Conservation (phyloP, 139 green algal species). For the Protoeuglena noctilucae region DNA sequence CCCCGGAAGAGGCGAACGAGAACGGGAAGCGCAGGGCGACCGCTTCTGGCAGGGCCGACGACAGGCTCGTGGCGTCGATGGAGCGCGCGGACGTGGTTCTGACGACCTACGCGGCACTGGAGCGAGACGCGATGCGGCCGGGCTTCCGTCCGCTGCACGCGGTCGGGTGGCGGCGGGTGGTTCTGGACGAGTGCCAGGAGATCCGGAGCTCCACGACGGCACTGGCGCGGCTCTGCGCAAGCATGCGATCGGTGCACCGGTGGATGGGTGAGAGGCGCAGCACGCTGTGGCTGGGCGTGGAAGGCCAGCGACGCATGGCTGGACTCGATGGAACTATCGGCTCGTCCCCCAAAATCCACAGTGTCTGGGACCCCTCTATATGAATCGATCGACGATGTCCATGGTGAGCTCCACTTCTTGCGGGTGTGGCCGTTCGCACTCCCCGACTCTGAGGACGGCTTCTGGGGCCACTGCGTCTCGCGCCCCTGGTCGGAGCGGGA, state of each 20-base stretch:
- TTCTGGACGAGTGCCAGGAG: conserved; percentile 5
- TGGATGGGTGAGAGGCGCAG: no score
- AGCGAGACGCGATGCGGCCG: not conserved
- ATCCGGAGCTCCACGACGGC: not conserved
- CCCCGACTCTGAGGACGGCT: not conserved
- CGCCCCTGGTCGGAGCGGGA: not conserved
- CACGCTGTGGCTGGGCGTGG: no score
- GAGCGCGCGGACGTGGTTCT: not conserved
- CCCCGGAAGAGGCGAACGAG: no score
- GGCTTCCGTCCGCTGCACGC: not conserved
- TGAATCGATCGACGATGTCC: not conserved
- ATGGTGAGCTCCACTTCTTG: conserved; percentile 3
- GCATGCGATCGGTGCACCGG: not conserved
- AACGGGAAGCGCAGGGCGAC: no score
- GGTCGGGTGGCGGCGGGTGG: not conserved
- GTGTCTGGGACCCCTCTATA: not conserved
- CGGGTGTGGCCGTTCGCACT: conserved; percentile 3
- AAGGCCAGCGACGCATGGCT: no score
- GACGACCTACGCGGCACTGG: not conserved
- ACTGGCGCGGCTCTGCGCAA: not conserved
- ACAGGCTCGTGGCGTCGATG: no score
- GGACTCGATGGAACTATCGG: no score
- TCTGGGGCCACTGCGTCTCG: not conserved
- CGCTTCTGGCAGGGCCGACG: no score
- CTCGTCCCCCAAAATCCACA: no score